phyloP scores from a whole-genome alignment of 2,329 filamentous ascomycete species.

The Purpureocillium takamizusanense region DNA sequence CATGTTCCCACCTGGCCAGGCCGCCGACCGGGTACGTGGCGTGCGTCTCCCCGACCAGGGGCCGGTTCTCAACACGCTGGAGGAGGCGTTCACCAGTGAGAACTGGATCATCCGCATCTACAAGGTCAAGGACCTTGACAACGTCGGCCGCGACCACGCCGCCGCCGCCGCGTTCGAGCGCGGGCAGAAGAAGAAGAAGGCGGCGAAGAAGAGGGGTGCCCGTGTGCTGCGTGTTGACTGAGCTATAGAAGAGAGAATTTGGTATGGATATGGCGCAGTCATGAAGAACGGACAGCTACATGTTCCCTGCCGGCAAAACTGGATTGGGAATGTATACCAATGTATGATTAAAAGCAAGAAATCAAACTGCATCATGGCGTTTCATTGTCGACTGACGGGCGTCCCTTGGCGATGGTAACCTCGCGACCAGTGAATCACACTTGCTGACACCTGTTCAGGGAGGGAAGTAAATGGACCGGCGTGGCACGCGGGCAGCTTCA shows the following conservation, averaged over 20 bases:
- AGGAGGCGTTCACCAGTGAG: constrained; percentile 97
- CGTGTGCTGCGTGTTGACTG: constrained; percentile 66
- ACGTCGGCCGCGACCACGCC: constrained; percentile 81
- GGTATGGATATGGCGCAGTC: constrained; percentile 8
- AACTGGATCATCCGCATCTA: constrained; percentile 99
- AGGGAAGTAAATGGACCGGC: too few species aligned
- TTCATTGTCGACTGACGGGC: too few species aligned
- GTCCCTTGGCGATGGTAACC: too few species aligned
- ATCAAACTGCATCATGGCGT: constrained; percentile 1
- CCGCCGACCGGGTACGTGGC: constrained; percentile 79
- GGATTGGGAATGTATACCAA: constrained; percentile 24
- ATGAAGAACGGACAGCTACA: constrained; percentile 7
- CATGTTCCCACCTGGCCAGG: constrained; percentile 87
- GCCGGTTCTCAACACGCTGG: constrained; percentile 77
- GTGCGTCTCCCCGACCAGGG: constrained; percentile 72
- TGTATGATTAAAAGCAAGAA: constrained; percentile 19
- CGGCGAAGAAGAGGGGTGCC: constrained; percentile 61
- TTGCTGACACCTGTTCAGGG: too few species aligned
- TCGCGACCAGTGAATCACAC: too few species aligned
- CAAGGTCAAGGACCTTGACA: constrained; percentile 99
- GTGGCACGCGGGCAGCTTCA: too few species aligned
- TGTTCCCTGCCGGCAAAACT: too few species aligned
- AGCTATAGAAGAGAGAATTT: constrained; percentile 5
- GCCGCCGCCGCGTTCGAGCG: constrained; percentile 61
- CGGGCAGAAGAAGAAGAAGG: constrained; percentile 78